phyloP scores from a whole-genome alignment of 352 stramenopile species.

The Globisporangium megalacanthum region DNA sequence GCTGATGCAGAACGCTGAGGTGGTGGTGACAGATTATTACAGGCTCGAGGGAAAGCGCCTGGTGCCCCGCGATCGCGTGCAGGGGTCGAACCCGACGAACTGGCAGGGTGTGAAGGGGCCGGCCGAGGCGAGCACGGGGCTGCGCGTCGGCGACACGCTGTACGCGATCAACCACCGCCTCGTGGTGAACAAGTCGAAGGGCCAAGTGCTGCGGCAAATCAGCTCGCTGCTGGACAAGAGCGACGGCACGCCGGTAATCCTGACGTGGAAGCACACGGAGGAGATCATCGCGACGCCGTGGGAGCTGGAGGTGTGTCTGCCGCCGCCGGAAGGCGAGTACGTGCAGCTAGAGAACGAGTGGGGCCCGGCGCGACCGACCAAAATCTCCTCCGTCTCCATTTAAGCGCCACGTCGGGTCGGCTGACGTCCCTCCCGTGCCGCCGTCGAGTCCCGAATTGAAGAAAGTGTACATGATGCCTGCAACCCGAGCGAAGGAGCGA shows the following conservation, averaged over 20 bases:
- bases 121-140: conserved; percentile 59
- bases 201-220: conserved; percentile 79
- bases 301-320: conserved; percentile 74
- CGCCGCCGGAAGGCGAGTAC: conserved; percentile 74
- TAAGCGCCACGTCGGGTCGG: conserved; percentile 23
- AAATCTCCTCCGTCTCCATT: conserved; percentile 84
- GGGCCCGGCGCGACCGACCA: conserved; percentile 70
- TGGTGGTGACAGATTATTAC: conserved; percentile 78
- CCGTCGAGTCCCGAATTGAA: conserved; percentile 2
- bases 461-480: conserved; percentile 4
- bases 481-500: conserved; percentile 1
- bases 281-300: conserved; percentile 67
- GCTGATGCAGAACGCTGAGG: conserved; percentile 81
- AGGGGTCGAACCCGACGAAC: conserved; percentile 49
- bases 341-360: conserved; percentile 83
- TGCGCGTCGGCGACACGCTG: conserved; percentile 75
- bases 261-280: conserved; percentile 84
- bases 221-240: conserved; percentile 71
- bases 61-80: conserved; percentile 63
- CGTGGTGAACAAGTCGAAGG: conserved; percentile 85
- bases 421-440: background rate
- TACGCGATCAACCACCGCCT: conserved; percentile 85
- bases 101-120: conserved; percentile 73
- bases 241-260: conserved; percentile 54
- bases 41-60: conserved; percentile 74